Percentiles rank a stretch among this genome's conserved stretches.
phyloP scores from a whole-genome alignment of 352 stramenopile genomes.

The Globisporangium iwayamae region DNA sequence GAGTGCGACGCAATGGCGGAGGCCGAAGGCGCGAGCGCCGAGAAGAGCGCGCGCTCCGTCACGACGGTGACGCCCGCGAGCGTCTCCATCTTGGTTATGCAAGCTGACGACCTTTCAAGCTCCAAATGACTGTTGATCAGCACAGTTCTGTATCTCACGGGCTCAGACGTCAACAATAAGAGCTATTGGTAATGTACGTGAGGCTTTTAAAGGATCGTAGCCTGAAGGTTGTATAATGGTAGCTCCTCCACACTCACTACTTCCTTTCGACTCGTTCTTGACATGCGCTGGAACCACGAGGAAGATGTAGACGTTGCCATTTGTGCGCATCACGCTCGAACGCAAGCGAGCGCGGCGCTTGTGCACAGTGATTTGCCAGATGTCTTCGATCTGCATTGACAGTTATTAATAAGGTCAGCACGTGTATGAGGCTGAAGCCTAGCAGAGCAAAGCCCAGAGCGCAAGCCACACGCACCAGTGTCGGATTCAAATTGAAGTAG shows the following conservation, averaged over 20 bases:
- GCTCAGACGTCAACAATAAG: too few species aligned
- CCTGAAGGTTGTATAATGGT: too few species aligned
- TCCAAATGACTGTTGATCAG: too few species aligned
- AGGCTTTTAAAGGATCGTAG: too few species aligned
- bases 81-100: not conserved
- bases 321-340: slow-evolving; percentile 22
- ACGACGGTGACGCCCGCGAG: slow-evolving; percentile 20
- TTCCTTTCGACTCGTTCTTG: slow-evolving; percentile 20
- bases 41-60: slow-evolving; percentile 46
- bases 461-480: slow-evolving; percentile 39
- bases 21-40: slow-evolving; percentile 19
- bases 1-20: too few species aligned
- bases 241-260: not conserved
- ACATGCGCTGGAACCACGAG: slow-evolving; percentile 33
- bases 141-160: too few species aligned
- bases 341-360: slow-evolving; percentile 24
- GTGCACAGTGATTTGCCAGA: slow-evolving; percentile 26
- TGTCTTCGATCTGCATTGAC: slow-evolving; percentile 34
- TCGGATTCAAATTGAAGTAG: slow-evolving; percentile 87
- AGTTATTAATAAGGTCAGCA: slow-evolving; percentile 6
- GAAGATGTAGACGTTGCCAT: slow-evolving; percentile 41
- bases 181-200: too few species aligned
- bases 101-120: too few species aligned
- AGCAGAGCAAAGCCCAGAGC: not conserved
- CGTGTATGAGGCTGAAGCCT: not conserved